Evolutionary conservation across 345 rosid species (phyloP).

Genomic region (Acer negundo): DNA sequence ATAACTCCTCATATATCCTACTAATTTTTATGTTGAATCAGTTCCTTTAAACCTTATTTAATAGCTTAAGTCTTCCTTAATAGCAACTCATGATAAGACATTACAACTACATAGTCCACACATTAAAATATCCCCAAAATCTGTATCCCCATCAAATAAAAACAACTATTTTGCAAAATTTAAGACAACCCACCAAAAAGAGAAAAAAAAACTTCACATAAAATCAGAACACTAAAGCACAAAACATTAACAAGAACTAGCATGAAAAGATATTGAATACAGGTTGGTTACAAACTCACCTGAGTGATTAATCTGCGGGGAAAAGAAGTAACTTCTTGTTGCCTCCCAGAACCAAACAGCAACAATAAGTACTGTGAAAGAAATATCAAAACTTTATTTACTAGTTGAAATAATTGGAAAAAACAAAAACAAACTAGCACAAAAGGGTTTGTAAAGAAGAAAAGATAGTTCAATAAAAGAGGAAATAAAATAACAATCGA

Average conservation of each 20-base stretch:
- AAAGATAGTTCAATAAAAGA: constrained; percentile 4
- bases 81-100: not conserved
- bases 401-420: not conserved
- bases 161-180: constrained; percentile 15
- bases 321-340: constrained; percentile 15
- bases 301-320: constrained; percentile 17
- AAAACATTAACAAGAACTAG: not conserved
- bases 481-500: constrained; percentile 22
- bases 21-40: not conserved
- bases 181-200: constrained; percentile 5
- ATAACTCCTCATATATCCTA: not conserved
- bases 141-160: not conserved
- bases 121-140: constrained; percentile 3
- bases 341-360: constrained; percentile 20
- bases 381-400: constrained; percentile 7
- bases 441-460: not conserved
- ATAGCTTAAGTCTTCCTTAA: constrained; percentile 10
- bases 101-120: not conserved
- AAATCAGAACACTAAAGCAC: constrained; percentile 16
- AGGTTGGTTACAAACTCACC: constrained; percentile 19
- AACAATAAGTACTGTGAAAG: constrained; percentile 15
- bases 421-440: not conserved
- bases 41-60: not conserved
- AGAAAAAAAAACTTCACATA: constrained; percentile 20
- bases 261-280: constrained; percentile 11